Evolutionary conservation across 139 green algal genomes (phyloP).

Genomic region (Tetraselmis chui): DNA sequence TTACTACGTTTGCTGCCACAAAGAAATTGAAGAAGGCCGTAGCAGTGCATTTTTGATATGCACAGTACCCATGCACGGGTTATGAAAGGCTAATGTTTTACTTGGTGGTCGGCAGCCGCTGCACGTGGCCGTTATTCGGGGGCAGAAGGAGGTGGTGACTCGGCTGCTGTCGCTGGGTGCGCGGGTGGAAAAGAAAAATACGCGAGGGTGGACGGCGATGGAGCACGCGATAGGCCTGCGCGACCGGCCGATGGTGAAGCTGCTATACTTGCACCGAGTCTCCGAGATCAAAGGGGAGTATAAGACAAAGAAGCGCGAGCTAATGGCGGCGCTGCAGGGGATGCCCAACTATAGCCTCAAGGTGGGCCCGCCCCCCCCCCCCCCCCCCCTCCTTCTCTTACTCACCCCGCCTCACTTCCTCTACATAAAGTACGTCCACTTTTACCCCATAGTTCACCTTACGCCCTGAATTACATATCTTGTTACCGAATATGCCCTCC

Average conservation of each 20-base stretch:
- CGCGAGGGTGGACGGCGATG: slow-evolving; percentile 48
- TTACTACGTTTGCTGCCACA: too few species aligned
- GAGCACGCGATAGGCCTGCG: slow-evolving; percentile 55
- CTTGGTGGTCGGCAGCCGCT: slow-evolving; percentile 41
- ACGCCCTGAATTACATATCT: neutral
- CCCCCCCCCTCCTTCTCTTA: too few species aligned
- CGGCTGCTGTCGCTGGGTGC: slow-evolving; percentile 41
- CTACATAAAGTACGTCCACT: too few species aligned
- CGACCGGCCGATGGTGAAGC: slow-evolving; percentile 21
- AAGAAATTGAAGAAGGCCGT: too few species aligned
- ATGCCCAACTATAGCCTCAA: slow-evolving; percentile 66
- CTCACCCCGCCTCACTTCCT: too few species aligned
- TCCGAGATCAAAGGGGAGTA: slow-evolving; percentile 26
- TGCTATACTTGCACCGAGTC: slow-evolving; percentile 18
- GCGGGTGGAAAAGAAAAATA: slow-evolving; percentile 24
- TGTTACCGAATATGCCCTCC: neutral
- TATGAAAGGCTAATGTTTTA: too few species aligned
- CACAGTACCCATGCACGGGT: too few species aligned
- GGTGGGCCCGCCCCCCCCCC: too few species aligned
- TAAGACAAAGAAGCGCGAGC: slow-evolving; percentile 39
- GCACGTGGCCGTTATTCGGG: slow-evolving; percentile 52
- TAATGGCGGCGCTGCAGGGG: slow-evolving; percentile 32
- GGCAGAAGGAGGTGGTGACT: slow-evolving; percentile 15
- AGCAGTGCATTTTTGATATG: too few species aligned
- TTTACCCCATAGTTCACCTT: too few species aligned